Percentiles rank a stretch among this genome's conserved stretches.
Evolutionary conservation across 257 asterid genomes (phyloP).

Genomic region (Solanum sejunctum): DNA sequence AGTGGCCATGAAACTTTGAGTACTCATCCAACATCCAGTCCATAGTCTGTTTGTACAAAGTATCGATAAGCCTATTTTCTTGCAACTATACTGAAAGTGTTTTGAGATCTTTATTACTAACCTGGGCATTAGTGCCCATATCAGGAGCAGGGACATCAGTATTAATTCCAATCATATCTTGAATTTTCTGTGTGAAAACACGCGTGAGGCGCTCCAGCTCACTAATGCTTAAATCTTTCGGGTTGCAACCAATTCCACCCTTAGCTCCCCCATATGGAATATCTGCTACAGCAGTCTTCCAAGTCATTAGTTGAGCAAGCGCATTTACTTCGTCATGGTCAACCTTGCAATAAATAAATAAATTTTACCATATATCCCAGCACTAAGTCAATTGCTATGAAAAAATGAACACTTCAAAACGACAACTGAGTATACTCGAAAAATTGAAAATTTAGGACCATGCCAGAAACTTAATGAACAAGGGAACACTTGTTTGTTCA

Average conservation of each 20-base stretch:
- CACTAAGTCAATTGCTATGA: neutral
- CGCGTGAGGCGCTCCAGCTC: slow-evolving; percentile 96
- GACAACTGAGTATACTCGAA: neutral
- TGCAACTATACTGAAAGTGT: neutral
- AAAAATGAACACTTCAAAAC: neutral
- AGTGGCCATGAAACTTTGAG: slow-evolving; percentile 91
- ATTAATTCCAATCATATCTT: slow-evolving; percentile 85
- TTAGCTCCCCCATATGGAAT: slow-evolving; percentile 98
- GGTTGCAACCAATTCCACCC: slow-evolving; percentile 95
- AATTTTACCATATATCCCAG: neutral
- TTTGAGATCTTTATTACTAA: neutral
- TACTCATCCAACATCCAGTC: slow-evolving; percentile 99
- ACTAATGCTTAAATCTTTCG: slow-evolving; percentile 64
- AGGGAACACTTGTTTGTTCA: too few relatives aligned
- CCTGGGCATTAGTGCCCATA: slow-evolving; percentile 99
- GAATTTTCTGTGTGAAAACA: slow-evolving; percentile 92
- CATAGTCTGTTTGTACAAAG: slow-evolving; percentile 66
- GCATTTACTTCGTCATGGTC: slow-evolving; percentile 97
- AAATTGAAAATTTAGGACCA: neutral
- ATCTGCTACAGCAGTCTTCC: slow-evolving; percentile 98
- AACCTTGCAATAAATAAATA: slow-evolving; percentile 27
- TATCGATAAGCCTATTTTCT: neutral
- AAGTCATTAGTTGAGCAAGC: slow-evolving; percentile 97
- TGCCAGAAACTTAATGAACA: neutral
- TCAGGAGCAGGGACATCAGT: slow-evolving; percentile 93